Conservation (phyloP, 2,329 filamentous ascomycete genomes). For the Lanzia echinophila region DNA sequence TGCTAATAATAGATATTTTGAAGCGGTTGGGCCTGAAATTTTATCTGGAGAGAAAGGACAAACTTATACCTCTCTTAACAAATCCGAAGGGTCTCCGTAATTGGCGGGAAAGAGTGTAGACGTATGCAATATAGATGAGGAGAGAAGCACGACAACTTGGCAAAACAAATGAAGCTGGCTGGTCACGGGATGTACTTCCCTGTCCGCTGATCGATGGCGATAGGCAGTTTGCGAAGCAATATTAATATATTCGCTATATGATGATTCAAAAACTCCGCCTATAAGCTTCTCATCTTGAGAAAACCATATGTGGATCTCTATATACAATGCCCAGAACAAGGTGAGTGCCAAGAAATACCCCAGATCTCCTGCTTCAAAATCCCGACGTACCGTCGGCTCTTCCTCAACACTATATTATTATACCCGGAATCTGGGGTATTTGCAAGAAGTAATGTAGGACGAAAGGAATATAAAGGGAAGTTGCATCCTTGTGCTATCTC, state of each 20-base stretch:
- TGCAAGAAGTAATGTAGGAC: neutral
- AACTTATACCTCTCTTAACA: neutral
- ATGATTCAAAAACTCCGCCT: neutral
- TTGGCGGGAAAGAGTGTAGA: neutral
- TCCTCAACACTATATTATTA: neutral
- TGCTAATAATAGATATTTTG: neutral
- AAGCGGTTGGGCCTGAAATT: neutral
- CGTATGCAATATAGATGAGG: neutral
- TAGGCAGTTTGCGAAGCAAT: neutral
- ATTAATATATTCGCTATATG: slow-evolving; percentile 6
- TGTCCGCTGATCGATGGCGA: neutral
- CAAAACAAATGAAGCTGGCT: neutral
- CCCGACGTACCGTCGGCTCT: slow-evolving; percentile 17
- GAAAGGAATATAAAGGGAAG: neutral
- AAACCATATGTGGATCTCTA: neutral
- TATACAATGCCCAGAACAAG: slow-evolving; percentile 1
- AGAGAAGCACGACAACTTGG: neutral
- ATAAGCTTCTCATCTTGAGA: neutral
- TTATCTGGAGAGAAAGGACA: neutral
- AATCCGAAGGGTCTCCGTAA: neutral
- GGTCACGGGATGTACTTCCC: neutral
- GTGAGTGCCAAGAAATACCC: neutral
- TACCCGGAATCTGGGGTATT: slow-evolving; percentile 3
- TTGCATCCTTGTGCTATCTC: neutral
- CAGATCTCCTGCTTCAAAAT: slow-evolving; percentile 11